Percentiles rank a stretch among this genome's conserved stretches.
phyloP scores from a whole-genome alignment of 2,329 filamentous ascomycete species.

The Penicillium sp. region DNA sequence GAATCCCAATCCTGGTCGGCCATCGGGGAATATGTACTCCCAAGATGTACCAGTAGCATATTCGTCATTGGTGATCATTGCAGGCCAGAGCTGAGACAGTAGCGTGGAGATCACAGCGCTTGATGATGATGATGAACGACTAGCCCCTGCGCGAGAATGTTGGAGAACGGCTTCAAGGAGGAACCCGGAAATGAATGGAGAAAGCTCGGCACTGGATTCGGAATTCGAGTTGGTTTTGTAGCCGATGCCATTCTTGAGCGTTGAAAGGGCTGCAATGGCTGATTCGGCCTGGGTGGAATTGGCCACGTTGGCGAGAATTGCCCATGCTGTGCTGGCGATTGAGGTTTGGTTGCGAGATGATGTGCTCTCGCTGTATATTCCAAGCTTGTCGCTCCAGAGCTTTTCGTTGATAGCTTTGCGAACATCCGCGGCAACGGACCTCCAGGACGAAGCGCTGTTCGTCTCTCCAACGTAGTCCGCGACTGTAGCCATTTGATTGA shows the following conservation, averaged over 20 bases:
- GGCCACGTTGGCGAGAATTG: neutral
- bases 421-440: neutral
- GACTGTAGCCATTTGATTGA: neutral
- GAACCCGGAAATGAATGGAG: neutral
- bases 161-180: neutral
- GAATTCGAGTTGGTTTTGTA: neutral
- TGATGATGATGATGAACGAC: neutral
- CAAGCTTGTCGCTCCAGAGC: neutral
- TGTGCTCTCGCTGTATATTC: neutral
- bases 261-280: neutral
- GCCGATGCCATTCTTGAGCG: neutral
- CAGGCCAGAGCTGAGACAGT: neutral
- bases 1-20: constrained; percentile 5
- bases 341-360: neutral
- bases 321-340: neutral
- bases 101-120: neutral
- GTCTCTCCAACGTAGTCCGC: neutral
- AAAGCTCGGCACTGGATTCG: neutral
- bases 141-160: neutral
- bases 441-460: constrained; percentile 16
- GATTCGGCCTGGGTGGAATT: neutral
- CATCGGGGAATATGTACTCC: neutral
- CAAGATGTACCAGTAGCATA: neutral
- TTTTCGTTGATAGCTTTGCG: neutral
- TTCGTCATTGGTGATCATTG: neutral